Percentiles rank a stretch among this genome's conserved stretches.
phyloP scores from a whole-genome alignment of 768 basidiomycete species.

The Chalciporus chontae region DNA sequence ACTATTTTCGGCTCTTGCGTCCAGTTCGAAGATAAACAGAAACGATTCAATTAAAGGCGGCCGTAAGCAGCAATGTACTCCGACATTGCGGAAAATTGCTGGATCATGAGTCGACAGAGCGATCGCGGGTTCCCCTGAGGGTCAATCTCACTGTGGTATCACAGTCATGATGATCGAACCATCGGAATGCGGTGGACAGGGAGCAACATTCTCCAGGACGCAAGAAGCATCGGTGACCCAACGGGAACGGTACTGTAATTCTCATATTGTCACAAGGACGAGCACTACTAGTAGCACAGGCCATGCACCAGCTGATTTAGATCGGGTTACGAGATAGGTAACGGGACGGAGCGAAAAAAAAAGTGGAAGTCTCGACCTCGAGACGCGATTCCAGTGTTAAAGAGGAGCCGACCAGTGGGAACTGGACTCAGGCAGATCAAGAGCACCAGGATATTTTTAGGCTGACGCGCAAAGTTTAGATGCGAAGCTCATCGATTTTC shows the following conservation, averaged over 20 bases:
- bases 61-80: not conserved
- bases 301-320: too few species aligned
- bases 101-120: not conserved
- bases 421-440: not conserved
- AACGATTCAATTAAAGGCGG: not conserved
- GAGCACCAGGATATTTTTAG: too few species aligned
- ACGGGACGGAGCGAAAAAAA: not conserved
- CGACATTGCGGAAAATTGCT: not conserved
- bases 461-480: too few species aligned
- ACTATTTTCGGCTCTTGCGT: conserved; percentile 1
- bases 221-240: not conserved
- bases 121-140: not conserved
- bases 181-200: too few species aligned
- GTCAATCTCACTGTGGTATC: too few species aligned
- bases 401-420: not conserved
- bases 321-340: not conserved
- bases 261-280: too few species aligned
- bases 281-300: too few species aligned
- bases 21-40: not conserved
- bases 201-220: not conserved
- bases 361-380: not conserved
- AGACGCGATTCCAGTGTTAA: not conserved
- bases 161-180: too few species aligned
- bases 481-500: too few species aligned
- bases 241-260: too few species aligned